Evolutionary conservation across 805 yeast species (phyloP), one percentile per base, ranked within the genome.

Genomic region (Saturnispora gosingensis): DNA sequence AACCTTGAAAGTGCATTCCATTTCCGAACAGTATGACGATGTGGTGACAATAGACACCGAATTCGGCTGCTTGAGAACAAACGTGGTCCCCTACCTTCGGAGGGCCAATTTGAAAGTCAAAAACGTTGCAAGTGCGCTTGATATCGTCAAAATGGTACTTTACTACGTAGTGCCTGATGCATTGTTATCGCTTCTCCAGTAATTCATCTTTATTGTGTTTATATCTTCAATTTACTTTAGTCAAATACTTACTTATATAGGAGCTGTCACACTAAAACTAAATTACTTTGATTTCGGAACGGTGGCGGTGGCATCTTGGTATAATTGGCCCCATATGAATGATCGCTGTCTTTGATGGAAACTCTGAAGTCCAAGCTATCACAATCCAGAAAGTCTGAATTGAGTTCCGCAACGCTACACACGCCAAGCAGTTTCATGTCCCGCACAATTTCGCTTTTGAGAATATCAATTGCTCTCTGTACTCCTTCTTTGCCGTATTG

Each of bases 401-500:
- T 61, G 57, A 79, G 66, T 10, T 78, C 76, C n/a, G 64, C 69
- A 15, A 83, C 59, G 5, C 64, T 61, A 18, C 68, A 73, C 1
- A 75, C 85, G 2, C 88, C 89, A 43, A 83, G 66, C 20, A 83
- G 67, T 53, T 82, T 71, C 85, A 83, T 77, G 54, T 77, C 76
- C 68, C 79, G 74, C 45, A 72, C 66, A 66, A 82, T 72, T 58
- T 83, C 88, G 28, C 71, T 75, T 55, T 76, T 72, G 60, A 83
- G 67, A 4, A 82, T 69, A 55, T 77, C 79, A 38, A 55, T 46
- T 22, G 55, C 54, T 16, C 46, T 51, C 43, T 63, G 64, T 11
- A 83, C 88, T n/a, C 95, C 95, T 5, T 69, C 79, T 56, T 78
- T 86, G 3, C 95, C 93, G 58, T 85, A 86, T 18, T 85, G 75